These are phyloP conservation scores for Apium graveolens DNA, from an alignment of 129 eudicot species.

Conservation along the genomic window DNA sequence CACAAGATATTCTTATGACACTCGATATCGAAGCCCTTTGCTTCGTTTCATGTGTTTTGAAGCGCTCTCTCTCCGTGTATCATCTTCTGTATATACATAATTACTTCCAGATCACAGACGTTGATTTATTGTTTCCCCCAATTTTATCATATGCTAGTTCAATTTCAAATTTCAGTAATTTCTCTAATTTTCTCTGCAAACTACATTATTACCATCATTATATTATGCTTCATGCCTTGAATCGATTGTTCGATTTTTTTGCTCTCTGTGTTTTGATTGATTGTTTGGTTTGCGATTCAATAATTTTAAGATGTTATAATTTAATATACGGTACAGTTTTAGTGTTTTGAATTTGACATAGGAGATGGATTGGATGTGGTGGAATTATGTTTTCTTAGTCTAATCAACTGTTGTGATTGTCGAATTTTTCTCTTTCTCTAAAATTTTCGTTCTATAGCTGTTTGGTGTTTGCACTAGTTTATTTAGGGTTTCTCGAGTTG, in stretches of 20 bases:
- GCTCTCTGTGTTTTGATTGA: not conserved
- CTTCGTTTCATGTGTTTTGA: no score
- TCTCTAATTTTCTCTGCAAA: not conserved
- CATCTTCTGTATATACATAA: not conserved
- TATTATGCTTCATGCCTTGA: not conserved
- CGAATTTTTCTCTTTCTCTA: not conserved
- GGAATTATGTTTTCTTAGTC: constrained; percentile 31
- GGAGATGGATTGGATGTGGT: constrained; percentile 68
- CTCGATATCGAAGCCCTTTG: no score
- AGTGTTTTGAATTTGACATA: not conserved
- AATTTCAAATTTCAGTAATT: not conserved
- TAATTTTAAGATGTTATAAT: constrained; percentile 7
- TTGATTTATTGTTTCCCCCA: not conserved
- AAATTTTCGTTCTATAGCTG: not conserved
- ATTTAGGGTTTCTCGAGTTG: not conserved
- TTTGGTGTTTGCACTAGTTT: not conserved
- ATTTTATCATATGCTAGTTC: not conserved
- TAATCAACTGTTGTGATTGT: not conserved
- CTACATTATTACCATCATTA: not conserved
- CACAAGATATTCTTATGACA: no score
- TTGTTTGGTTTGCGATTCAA: not conserved
- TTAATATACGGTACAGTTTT: not conserved
- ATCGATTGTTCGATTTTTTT: not conserved
- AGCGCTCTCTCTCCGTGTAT: no score
- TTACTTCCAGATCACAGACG: not conserved